A percentile compares a stretch with the other conserved stretches of the same genome.
Conservation (phyloP, 805 yeast genomes). For the Wickerhamomyces subpelliculosus region DNA sequence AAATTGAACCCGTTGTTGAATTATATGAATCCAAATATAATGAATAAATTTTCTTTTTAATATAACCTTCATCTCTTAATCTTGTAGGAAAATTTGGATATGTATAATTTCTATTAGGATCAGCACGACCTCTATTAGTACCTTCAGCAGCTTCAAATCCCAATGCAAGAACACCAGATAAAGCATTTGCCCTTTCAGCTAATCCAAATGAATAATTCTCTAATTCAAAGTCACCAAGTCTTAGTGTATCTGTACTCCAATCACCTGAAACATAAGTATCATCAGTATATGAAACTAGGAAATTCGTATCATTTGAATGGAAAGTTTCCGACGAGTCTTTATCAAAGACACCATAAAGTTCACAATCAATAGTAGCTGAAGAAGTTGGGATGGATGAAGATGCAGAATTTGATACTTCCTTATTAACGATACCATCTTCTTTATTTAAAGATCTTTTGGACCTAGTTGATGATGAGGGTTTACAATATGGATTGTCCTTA, state of each 20-base stretch:
- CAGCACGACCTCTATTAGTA: constrained; percentile 34
- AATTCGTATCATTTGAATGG: constrained; percentile 21
- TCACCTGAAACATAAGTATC: constrained; percentile 27
- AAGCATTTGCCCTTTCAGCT: constrained; percentile 56
- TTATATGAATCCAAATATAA: constrained; percentile 44
- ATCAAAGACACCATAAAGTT: constrained; percentile 32
- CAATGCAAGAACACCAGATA: constrained; percentile 66
- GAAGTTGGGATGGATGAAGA: neutral
- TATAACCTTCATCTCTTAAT: constrained; percentile 51
- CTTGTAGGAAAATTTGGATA: constrained; percentile 65
- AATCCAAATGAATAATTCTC: constrained; percentile 62
- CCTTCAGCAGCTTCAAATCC: constrained; percentile 66
- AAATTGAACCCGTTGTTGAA: constrained; percentile 40
- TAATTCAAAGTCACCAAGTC: constrained; percentile 46
- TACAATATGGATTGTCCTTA: constrained; percentile 40
- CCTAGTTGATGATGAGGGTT: constrained; percentile 7
- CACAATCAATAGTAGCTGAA: constrained; percentile 29
- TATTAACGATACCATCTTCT: too few species aligned
- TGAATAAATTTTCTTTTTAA: constrained; percentile 51
- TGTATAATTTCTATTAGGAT: constrained; percentile 22
- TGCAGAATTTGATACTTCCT: too few species aligned
- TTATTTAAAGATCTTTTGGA: too few species aligned
- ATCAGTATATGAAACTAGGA: constrained; percentile 45
- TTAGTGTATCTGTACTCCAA: constrained; percentile 47
- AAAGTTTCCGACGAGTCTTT: constrained; percentile 26